A percentile compares a stretch with the other conserved stretches of the same genome.
Evolutionary conservation across 768 basidiomycete species (phyloP).

Genomic region (Paxillus ammoniavirescens): DNA sequence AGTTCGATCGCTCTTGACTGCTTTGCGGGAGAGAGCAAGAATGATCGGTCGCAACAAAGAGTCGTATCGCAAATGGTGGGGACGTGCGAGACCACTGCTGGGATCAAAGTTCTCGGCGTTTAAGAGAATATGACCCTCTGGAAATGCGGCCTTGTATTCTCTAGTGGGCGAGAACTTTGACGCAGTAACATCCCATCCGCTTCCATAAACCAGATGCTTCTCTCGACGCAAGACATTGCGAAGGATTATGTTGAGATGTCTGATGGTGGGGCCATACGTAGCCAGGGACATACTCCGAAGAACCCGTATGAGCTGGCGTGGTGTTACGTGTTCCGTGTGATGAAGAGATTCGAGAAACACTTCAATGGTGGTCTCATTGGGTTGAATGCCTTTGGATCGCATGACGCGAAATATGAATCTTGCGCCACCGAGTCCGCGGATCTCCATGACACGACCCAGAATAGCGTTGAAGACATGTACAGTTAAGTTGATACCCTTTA

Average conservation of each 20-base stretch:
- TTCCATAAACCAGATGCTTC: constrained; percentile 41
- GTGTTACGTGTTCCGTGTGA: constrained; percentile 39
- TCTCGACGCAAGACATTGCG: constrained; percentile 52
- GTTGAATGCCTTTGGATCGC: constrained; percentile 46
- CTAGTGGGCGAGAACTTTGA: constrained; percentile 37
- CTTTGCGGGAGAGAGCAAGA: constrained; percentile 44
- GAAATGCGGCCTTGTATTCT: constrained; percentile 12
- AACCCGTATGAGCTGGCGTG: constrained; percentile 46
- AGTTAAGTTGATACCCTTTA: constrained; percentile 35
- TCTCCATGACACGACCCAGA: constrained; percentile 47
- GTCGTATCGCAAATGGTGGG: constrained; percentile 29
- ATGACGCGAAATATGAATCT: constrained; percentile 53
- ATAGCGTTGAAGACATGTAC: constrained; percentile 61
- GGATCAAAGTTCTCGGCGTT: constrained; percentile 44
- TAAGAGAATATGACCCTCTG: constrained; percentile 12
- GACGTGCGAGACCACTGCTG: constrained; percentile 42
- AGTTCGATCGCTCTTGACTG: constrained; percentile 53
- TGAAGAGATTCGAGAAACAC: constrained; percentile 54
- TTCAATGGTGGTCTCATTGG: constrained; percentile 54
- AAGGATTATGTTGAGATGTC: constrained; percentile 57
- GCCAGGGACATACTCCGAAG: constrained; percentile 45
- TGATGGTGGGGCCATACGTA: constrained; percentile 46
- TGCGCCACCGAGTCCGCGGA: constrained; percentile 49
- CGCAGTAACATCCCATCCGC: constrained; percentile 46
- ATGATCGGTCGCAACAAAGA: constrained; percentile 41